Conservation (phyloP, 305 asterid genomes). For the Solanum hybrid region DNA sequence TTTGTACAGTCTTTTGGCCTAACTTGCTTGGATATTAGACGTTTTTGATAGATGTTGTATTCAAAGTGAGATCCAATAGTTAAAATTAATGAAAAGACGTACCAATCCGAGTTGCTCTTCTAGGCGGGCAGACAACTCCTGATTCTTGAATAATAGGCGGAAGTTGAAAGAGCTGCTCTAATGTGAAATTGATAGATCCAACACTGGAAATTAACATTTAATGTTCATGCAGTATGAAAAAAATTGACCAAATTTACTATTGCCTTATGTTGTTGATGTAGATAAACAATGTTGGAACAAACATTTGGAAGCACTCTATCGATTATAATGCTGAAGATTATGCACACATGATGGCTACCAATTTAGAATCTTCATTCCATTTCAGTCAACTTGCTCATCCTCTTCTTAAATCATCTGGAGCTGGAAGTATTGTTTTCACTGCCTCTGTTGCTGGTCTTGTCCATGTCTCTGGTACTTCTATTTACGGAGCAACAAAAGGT, state of each 20-base stretch:
- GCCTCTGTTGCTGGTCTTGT: constrained; percentile 44
- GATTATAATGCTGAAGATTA: constrained; percentile 75
- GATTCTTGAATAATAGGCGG: no score
- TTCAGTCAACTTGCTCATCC: constrained; percentile 76
- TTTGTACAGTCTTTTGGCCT: no score
- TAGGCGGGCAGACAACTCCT: no score
- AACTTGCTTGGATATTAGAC: not conserved
- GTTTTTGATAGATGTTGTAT: no score
- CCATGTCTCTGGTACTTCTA: not conserved
- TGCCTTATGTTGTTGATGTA: constrained; percentile 2
- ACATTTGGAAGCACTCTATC: constrained; percentile 63
- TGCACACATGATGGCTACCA: constrained; percentile 57
- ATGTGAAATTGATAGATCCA: not conserved
- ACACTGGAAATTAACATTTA: not conserved
- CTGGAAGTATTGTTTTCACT: not conserved
- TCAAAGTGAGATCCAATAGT: no score
- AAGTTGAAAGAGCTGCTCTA: not conserved
- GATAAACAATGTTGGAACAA: constrained; percentile 92
- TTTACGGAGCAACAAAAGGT: not conserved
- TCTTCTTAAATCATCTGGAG: constrained; percentile 74
- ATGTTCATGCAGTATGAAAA: not conserved
- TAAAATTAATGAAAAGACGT: no score
- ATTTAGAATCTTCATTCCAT: constrained; percentile 81
- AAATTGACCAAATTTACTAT: not conserved
- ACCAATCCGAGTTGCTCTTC: no score